These are phyloP conservation scores for Chlamydomonas urium DNA, from an alignment of 139 green algal species.

Conservation along the genomic window DNA sequence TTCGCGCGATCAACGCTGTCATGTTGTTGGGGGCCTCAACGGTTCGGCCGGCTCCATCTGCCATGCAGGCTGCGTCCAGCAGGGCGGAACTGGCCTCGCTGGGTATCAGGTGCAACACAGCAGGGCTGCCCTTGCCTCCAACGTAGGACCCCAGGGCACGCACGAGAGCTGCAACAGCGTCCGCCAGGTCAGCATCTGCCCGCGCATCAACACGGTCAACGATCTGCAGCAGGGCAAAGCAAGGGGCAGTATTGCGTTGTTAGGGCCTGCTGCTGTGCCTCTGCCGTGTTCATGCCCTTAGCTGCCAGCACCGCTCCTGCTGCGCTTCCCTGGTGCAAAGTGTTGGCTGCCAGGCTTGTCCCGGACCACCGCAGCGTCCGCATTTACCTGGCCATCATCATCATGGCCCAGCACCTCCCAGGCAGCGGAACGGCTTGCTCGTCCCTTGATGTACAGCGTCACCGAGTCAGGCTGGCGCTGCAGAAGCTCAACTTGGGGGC, in stretches of 20 bases:
- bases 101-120: not conserved
- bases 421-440: not conserved
- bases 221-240: constrained; percentile 4
- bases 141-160: not conserved
- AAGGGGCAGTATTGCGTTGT: constrained; percentile 6
- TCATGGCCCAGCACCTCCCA: not conserved
- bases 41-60: not conserved
- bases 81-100: not conserved
- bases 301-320: too few relatives aligned
- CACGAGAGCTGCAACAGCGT: not conserved
- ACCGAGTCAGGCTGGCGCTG: not conserved
- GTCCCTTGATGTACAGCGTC: not conserved
- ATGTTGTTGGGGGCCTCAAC: not conserved
- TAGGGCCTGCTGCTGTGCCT: too few relatives aligned
- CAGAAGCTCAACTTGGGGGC: constrained; percentile 1
- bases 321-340: too few relatives aligned
- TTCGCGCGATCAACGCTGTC: not conserved
- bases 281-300: too few relatives aligned
- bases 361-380: too few relatives aligned
- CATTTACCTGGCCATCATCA: constrained; percentile 1
- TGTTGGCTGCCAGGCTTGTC: too few relatives aligned
- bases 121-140: not conserved
- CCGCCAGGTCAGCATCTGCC: constrained; percentile 1
- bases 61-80: not conserved
- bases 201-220: not conserved